Evolutionary conservation across 2,329 filamentous ascomycete species (phyloP), one percentile per base, ranked within the genome.

Genomic region (Epichloe amarillans): DNA sequence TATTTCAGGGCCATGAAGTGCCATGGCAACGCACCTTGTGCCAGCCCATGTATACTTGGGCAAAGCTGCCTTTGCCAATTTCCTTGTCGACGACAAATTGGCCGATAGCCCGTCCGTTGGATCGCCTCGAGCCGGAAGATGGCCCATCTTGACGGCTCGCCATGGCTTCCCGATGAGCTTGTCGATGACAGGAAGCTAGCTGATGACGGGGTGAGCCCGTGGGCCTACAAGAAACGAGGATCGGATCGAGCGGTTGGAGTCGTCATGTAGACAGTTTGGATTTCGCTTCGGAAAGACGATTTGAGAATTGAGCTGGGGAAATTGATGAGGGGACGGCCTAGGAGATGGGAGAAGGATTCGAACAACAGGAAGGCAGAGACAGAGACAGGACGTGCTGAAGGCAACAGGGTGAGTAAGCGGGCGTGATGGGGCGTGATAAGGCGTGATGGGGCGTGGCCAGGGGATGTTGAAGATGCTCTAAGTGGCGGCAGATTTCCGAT

Each of bases 41-140:
- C 60, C 83, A 82, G 56, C 87, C 89, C 65, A 86, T 81, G 67
- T 93, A 97, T 58, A 98, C 93, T 58, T 89, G 89, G 57, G 93
- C 93, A 73, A 97, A 98, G 72, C 93, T 97, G 55, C 93, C 93
- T 71, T 93, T 93, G 56, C 93, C 93, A 65, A 97, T 96, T 71
- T 96, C 88, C 59, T 86, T 83, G 60, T 89, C 80, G 62, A 91
- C 83, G 61, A 79, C 78, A 69, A 94, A 96, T 62, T 85, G 82
- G 58, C 89, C 88, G 61, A 93, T 66, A 54, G 58, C 61, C 45
- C 62, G 62, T 42, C 64, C 60, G 55, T 62, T 60, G 54, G 62
- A 62, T 59, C 57, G 65, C 56, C 60, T 62, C 49, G 68, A 65
- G 59, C 62, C 61, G 47, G 61, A 62, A 55, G 68, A 63, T 58